These are phyloP conservation scores for Leccinum solheimii DNA, from an alignment of 1,284 basidiomycete genomes.

Conservation along the genomic window DNA sequence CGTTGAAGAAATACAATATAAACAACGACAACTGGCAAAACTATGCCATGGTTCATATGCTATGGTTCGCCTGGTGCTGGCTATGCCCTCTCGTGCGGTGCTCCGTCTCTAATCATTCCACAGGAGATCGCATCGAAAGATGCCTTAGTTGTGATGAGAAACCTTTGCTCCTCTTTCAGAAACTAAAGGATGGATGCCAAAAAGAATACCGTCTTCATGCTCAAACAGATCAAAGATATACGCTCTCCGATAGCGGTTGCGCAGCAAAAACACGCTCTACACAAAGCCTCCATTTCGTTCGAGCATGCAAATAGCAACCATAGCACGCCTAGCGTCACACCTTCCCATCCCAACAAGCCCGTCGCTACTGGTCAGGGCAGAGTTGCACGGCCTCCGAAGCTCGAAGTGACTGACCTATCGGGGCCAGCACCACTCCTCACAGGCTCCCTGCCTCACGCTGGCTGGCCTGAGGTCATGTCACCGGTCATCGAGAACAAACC, in stretches of 20 bases:
- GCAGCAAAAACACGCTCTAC: conserved; percentile 88
- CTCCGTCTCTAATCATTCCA: background rate
- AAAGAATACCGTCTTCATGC: conserved; percentile 98
- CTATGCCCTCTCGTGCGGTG: too few relatives aligned
- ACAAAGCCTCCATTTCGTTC: conserved; percentile 58
- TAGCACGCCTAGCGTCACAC: conserved; percentile 22
- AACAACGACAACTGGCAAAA: conserved; percentile 98
- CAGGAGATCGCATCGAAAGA: conserved; percentile 82
- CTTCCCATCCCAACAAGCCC: conserved; percentile 27
- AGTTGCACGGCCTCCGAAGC: conserved; percentile 59
- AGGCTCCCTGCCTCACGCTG: conserved; percentile 58
- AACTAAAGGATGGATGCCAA: conserved; percentile 95
- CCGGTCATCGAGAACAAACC: conserved; percentile 54
- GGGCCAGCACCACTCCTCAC: conserved; percentile 46
- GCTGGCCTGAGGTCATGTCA: conserved; percentile 75
- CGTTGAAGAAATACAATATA: conserved; percentile 98
- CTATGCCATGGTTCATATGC: conserved; percentile 98
- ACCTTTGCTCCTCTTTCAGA: conserved; percentile 94
- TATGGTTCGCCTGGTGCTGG: conserved; percentile 83
- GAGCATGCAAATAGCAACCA: conserved; percentile 23
- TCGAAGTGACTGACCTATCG: conserved; percentile 61
- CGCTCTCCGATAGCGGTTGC: conserved; percentile 95
- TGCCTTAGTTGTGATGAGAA: conserved; percentile 99
- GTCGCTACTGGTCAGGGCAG: conserved; percentile 30
- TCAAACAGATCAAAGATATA: conserved; percentile 98